Conservation (phyloP, 1,284 basidiomycete species). For the Vanrija sp. region DNA sequence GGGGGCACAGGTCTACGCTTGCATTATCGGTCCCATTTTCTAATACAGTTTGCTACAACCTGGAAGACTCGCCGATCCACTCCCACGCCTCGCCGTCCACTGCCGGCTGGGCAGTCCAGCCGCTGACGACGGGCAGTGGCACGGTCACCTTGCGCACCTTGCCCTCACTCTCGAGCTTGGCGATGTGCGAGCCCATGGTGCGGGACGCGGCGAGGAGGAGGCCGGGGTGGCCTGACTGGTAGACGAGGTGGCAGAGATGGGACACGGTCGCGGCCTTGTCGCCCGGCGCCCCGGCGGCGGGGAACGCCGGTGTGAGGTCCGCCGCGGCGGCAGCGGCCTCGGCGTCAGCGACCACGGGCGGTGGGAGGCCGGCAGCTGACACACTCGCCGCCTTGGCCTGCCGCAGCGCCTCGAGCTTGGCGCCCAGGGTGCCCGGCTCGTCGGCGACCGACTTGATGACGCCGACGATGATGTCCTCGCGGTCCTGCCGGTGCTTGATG, state of each 20-base stretch:
- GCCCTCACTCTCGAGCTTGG: constrained; percentile 57
- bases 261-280: constrained; percentile 16
- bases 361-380: constrained; percentile 1
- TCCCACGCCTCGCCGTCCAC: constrained; percentile 32
- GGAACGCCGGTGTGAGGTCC: constrained; percentile 2
- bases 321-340: constrained; percentile 2
- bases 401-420: constrained; percentile 13
- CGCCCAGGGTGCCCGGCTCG: constrained; percentile 11
- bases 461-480: constrained; percentile 68
- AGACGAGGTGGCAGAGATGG: constrained; percentile 32
- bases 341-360: constrained; percentile 4
- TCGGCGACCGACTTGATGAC: constrained; percentile 17
- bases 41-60: neutral
- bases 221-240: constrained; percentile 33
- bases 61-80: constrained; percentile 14
- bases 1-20: neutral
- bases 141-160: constrained; percentile 50
- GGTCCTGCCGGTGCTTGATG: constrained; percentile 72
- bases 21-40: neutral
- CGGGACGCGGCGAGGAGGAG: constrained; percentile 32
- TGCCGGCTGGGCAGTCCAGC: constrained; percentile 19
- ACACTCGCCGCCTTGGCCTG: constrained; percentile 6
- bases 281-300: neutral
- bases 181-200: constrained; percentile 28
- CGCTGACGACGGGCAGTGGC: constrained; percentile 20